Evolutionary conservation across 179 eudicot species (phyloP), one percentile per base, ranked within the genome.

Genomic region (Amaranthus tricolor): DNA sequence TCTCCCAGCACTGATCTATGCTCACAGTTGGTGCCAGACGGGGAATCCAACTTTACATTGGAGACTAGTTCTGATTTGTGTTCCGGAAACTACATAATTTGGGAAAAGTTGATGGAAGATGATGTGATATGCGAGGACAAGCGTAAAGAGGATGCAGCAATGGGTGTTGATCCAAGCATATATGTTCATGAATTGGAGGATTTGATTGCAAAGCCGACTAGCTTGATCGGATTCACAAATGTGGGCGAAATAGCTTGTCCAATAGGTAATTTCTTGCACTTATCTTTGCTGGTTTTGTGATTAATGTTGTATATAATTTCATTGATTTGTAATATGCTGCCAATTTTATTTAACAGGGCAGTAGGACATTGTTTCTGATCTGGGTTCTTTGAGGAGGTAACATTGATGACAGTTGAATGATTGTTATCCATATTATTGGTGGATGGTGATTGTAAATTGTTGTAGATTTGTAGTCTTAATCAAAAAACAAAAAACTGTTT

Each of bases 61-160:
- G 86, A 72, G 61, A 78, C 72, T 9, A 73, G 73, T 68, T 44
- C 80, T 0, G 90, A 86, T 7, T 66, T 75, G 15, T 71, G 76
- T 9, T 78, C 87, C 0, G 89, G 86, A 48, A 85, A 77, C 76
- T 82, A 69, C 64, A 68, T 86, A 24, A 70, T 88, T 80, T 89
- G 89, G 92, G 93, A 90, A 75, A 90, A 89, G 72, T 71, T 92
- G 59, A 74, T 89, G 85, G 89, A 82, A 45, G 96, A 89, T 67
- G 89, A 84, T 44, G 66, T 90, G 82, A 78, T 88, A 44, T 73
- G 76, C 6, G 87, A 81, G 68, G 83, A 73, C n/a, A 76, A 76
- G 24, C 40, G 40, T 31, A 84, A 75, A 52, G 65, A 56, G 20
- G 74, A 60, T 45, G 84, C 69, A 15, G 11, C 65, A 15, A 9